These are phyloP conservation scores for Neostapfia colusana DNA, from an alignment of 176 grass and related monocot species.

Conservation along the genomic window DNA sequence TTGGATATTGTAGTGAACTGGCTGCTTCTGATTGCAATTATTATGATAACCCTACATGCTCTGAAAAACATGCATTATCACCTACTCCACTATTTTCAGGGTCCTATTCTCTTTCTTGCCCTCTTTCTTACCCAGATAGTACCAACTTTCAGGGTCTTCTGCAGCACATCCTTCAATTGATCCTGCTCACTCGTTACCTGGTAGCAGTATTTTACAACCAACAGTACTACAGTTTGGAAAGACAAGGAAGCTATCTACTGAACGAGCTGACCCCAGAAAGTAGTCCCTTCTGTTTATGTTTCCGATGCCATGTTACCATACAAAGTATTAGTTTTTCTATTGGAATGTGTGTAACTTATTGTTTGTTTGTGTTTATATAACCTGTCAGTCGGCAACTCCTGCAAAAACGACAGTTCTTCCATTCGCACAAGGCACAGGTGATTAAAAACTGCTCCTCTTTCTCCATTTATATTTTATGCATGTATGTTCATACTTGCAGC, in stretches of 20 bases:
- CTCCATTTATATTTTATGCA: conserved; percentile 2
- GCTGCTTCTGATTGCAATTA: neutral
- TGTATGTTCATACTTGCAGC: conserved; percentile 19
- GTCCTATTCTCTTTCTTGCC: neutral
- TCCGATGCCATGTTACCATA: conserved; percentile 22
- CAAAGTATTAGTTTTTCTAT: neutral
- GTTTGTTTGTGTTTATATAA: conserved; percentile 35
- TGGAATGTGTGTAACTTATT: conserved; percentile 30
- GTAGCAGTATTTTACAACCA: conserved; percentile 65
- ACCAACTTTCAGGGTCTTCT: conserved; percentile 40
- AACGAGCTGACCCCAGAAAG: conserved; percentile 96
- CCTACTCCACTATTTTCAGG: neutral
- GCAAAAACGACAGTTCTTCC: conserved; percentile 93
- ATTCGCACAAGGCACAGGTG: conserved; percentile 97
- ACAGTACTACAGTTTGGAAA: conserved; percentile 93
- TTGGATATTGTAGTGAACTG: neutral
- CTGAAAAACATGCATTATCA: neutral
- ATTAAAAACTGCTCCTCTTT: conserved; percentile 9
- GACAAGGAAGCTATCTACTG: conserved; percentile 81
- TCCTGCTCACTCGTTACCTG: conserved; percentile 61
- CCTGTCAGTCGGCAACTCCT: conserved; percentile 78
- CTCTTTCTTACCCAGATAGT: conserved; percentile 4
- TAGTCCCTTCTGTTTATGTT: conserved; percentile 42
- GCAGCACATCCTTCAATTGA: conserved; percentile 70
- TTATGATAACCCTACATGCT: neutral